Conservation (phyloP, 768 basidiomycete genomes). For the Tricholomella constricta region DNA sequence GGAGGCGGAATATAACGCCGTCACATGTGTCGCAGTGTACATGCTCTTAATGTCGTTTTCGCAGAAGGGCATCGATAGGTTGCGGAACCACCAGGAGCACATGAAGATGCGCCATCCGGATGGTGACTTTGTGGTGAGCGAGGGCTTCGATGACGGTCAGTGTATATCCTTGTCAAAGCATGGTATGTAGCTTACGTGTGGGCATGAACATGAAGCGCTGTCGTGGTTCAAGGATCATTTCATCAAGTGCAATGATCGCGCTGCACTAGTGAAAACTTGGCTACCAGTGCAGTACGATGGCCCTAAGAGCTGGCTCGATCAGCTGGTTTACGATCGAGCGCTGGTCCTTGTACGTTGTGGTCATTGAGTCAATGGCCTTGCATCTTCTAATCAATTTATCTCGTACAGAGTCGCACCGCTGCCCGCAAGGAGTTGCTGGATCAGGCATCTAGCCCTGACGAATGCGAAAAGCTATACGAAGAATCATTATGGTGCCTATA, state of each 20-base stretch:
- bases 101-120: conserved; percentile 80
- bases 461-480: conserved; percentile 94
- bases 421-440: conserved; percentile 89
- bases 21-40: conserved; percentile 86
- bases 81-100: conserved; percentile 78
- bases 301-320: conserved; percentile 83
- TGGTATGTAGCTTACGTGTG: conserved; percentile 11
- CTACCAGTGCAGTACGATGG: conserved; percentile 81
- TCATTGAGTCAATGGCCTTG: background rate
- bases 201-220: conserved; percentile 58
- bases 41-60: conserved; percentile 92
- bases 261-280: conserved; percentile 87
- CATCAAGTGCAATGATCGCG: conserved; percentile 92
- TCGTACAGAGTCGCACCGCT: conserved; percentile 81
- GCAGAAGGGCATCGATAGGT: conserved; percentile 87
- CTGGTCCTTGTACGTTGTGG: conserved; percentile 67
- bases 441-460: conserved; percentile 70
- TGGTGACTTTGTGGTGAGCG: conserved; percentile 72
- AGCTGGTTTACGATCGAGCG: conserved; percentile 91
- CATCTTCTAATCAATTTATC: background rate
- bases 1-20: conserved; percentile 81
- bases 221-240: conserved; percentile 94
- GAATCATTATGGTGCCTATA: conserved; percentile 94
- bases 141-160: conserved; percentile 79
- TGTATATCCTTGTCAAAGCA: conserved; percentile 1